Percentiles rank a stretch among this genome's conserved stretches.
Evolutionary conservation across 2,329 filamentous ascomycete genomes (phyloP).

Genomic region (Graphium sp.): DNA sequence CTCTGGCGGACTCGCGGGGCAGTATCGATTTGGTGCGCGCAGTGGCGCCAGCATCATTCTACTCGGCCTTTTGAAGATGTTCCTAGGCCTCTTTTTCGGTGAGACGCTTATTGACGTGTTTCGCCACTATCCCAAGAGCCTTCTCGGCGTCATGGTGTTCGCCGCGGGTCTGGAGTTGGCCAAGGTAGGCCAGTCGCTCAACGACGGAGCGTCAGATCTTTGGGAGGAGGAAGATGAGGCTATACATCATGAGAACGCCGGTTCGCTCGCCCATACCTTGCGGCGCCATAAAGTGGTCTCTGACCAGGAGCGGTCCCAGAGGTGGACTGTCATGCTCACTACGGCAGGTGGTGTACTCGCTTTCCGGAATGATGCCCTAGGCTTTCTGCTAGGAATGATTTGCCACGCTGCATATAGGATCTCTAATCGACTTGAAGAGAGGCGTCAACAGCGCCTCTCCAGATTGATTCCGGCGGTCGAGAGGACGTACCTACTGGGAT

Average conservation of each 20-base stretch:
- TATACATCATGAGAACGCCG: constrained; percentile 12
- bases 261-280: constrained; percentile 18
- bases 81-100: constrained; percentile 61
- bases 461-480: constrained; percentile 10
- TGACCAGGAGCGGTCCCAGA: constrained; percentile 52
- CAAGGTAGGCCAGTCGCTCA: constrained; percentile 69
- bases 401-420: constrained; percentile 35
- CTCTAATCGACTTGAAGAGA: constrained; percentile 16
- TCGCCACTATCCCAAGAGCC: constrained; percentile 52
- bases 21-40: constrained; percentile 80
- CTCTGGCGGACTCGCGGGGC: constrained; percentile 76
- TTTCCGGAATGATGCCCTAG: constrained; percentile 80
- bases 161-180: constrained; percentile 79
- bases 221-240: constrained; percentile 34
- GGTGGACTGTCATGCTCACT: constrained; percentile 82
- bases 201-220: constrained; percentile 48
- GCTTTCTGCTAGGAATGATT: constrained; percentile 66
- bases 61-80: constrained; percentile 58
- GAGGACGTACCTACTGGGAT: constrained; percentile 12
- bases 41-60: constrained; percentile 72
- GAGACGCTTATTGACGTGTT: constrained; percentile 57
- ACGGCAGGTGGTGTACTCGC: constrained; percentile 70
- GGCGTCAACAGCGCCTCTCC: constrained; percentile 3
- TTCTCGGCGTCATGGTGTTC: constrained; percentile 79
- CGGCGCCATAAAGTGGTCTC: too few relatives aligned